Conservation (phyloP, 2,329 filamentous ascomycete genomes). For the Esteya vermicola region DNA sequence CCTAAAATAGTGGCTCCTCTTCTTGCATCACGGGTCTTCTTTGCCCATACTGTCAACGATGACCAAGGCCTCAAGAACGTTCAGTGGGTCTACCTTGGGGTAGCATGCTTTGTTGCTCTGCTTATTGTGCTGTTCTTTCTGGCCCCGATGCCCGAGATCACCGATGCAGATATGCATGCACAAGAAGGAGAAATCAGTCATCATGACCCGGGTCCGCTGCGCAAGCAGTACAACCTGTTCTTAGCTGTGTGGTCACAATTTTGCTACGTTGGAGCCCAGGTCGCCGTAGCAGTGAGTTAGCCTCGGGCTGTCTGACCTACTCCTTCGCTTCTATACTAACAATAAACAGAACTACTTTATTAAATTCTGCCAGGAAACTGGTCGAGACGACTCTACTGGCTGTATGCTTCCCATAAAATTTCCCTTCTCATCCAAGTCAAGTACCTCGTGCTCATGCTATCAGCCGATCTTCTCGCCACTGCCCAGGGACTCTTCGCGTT, state of each 20-base stretch:
- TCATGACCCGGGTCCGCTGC: slow-evolving; percentile 33
- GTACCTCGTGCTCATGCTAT: neutral
- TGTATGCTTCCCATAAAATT: slow-evolving; percentile 8
- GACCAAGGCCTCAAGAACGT: slow-evolving; percentile 39
- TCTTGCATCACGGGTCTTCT: slow-evolving; percentile 46
- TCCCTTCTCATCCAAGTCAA: neutral
- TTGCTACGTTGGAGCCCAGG: slow-evolving; percentile 48
- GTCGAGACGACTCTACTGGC: slow-evolving; percentile 8
- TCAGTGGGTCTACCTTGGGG: slow-evolving; percentile 51
- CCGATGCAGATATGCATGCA: slow-evolving; percentile 46
- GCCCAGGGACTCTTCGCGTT: slow-evolving; percentile 45
- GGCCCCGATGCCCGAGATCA: slow-evolving; percentile 34
- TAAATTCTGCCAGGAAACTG: slow-evolving; percentile 26
- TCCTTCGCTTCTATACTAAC: neutral
- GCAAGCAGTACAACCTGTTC: slow-evolving; percentile 46
- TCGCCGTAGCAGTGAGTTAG: slow-evolving; percentile 28
- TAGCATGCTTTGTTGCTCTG: slow-evolving; percentile 43
- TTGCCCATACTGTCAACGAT: slow-evolving; percentile 35
- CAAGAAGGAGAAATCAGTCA: slow-evolving; percentile 29
- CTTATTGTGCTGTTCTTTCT: slow-evolving; percentile 45
- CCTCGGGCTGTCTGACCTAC: neutral
- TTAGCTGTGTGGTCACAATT: slow-evolving; percentile 47
- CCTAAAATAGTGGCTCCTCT: slow-evolving; percentile 34
- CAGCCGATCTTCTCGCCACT: slow-evolving; percentile 39
- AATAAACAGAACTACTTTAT: slow-evolving; percentile 34